Evolutionary conservation across 208 protist genomes (phyloP).

Genomic region (Crithidia thermophila): DNA sequence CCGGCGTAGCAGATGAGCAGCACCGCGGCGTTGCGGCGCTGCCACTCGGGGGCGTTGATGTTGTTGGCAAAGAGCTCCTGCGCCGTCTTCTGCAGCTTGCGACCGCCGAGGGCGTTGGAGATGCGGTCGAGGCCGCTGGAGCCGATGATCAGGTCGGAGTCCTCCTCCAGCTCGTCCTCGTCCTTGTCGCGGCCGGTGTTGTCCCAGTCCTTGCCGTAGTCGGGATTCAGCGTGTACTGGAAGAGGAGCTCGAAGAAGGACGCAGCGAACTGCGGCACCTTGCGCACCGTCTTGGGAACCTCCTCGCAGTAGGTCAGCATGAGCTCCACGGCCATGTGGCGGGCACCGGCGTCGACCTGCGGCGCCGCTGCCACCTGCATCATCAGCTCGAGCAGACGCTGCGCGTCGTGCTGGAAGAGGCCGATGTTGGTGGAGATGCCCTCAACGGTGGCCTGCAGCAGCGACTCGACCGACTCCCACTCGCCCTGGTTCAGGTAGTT

Average conservation of each 20-base stretch:
- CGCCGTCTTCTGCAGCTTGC: conserved; percentile 73
- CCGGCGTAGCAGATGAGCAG: conserved; percentile 72
- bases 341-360: conserved; percentile 46
- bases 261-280: conserved; percentile 76
- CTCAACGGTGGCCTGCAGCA: conserved; percentile 62
- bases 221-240: conserved; percentile 78
- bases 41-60: conserved; percentile 73
- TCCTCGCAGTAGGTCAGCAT: conserved; percentile 84
- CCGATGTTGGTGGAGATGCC: conserved; percentile 45
- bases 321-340: conserved; percentile 85
- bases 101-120: conserved; percentile 69
- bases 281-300: conserved; percentile 74
- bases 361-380: conserved; percentile 73
- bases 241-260: conserved; percentile 88
- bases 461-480: conserved; percentile 62
- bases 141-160: conserved; percentile 68
- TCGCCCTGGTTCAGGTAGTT: conserved; percentile 63
- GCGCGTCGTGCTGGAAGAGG: conserved; percentile 62
- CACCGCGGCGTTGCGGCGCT: conserved; percentile 74
- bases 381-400: conserved; percentile 62
- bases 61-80: conserved; percentile 72
- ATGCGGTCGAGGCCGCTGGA: conserved; percentile 77
- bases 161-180: conserved; percentile 66
- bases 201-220: conserved; percentile 73
- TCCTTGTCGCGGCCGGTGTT: conserved; percentile 50